phyloP scores from a whole-genome alignment of 2,329 filamentous ascomycete genomes.

The Fusarium agapanthi region DNA sequence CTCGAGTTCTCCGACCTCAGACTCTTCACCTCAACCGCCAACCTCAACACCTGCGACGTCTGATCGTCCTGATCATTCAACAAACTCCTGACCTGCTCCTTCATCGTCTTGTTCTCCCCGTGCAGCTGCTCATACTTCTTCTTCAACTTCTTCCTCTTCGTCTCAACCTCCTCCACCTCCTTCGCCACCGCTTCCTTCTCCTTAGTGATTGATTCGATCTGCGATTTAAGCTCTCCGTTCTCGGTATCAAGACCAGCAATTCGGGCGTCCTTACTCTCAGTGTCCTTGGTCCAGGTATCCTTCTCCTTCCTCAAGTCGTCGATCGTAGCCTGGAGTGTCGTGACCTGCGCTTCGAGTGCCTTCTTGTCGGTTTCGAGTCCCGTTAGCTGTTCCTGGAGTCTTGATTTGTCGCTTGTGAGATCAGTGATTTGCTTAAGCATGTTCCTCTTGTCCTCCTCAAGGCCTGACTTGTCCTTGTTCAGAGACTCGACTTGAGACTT shows the following conservation, averaged over 20 bases:
- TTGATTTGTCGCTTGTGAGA: constrained; percentile 25
- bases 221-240: constrained; percentile 37
- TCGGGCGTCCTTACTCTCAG: constrained; percentile 35
- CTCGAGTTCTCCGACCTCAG: constrained; percentile 38
- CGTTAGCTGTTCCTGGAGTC: constrained; percentile 31
- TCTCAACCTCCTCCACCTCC: constrained; percentile 35
- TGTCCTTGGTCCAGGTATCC: constrained; percentile 33
- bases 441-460: constrained; percentile 38
- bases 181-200: constrained; percentile 37
- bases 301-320: constrained; percentile 35
- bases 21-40: constrained; percentile 34
- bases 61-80: constrained; percentile 38
- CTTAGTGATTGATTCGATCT: constrained; percentile 36
- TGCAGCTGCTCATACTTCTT: constrained; percentile 35
- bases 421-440: constrained; percentile 30
- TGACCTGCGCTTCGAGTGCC: constrained; percentile 32
- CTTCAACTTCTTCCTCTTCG: constrained; percentile 38
- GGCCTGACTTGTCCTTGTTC: constrained; percentile 29
- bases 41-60: constrained; percentile 34
- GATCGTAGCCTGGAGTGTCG: constrained; percentile 32
- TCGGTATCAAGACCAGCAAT: constrained; percentile 34
- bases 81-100: constrained; percentile 30
- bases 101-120: constrained; percentile 28
- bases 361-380: constrained; percentile 37
- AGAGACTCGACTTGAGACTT: constrained; percentile 34